A percentile compares a stretch with the other conserved stretches of the same genome.
Evolutionary conservation across 2,329 filamentous ascomycete genomes (phyloP).

Genomic region (Plenodomus lindquistii): DNA sequence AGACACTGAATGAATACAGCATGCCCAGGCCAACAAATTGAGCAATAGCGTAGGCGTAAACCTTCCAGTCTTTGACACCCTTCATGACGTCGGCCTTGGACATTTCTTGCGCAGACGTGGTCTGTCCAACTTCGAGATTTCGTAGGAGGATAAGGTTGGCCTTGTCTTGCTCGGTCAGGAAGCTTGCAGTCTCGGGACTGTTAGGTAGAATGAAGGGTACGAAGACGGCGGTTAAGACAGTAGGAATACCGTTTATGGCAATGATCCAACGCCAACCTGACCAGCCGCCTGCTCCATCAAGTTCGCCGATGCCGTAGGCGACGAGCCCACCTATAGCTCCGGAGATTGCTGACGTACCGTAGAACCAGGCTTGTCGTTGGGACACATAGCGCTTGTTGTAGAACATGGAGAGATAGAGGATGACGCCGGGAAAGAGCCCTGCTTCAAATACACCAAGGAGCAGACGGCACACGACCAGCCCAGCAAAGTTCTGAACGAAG

Average conservation of each 20-base stretch:
- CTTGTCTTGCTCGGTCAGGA: slow-evolving; percentile 31
- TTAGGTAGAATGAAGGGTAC: slow-evolving; percentile 58
- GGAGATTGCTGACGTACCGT: slow-evolving; percentile 57
- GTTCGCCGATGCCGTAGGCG: slow-evolving; percentile 31
- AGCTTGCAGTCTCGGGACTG: slow-evolving; percentile 44
- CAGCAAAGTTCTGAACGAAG: slow-evolving; percentile 32
- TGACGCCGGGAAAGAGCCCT: slow-evolving; percentile 32
- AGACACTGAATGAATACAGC: slow-evolving; percentile 32
- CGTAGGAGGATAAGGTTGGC: slow-evolving; percentile 22
- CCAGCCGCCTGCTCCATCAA: slow-evolving; percentile 27
- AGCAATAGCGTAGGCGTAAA: slow-evolving; percentile 48
- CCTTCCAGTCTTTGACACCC: slow-evolving; percentile 47
- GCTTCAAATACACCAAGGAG: slow-evolving; percentile 37
- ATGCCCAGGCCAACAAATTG: slow-evolving; percentile 43
- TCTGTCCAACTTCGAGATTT: slow-evolving; percentile 50
- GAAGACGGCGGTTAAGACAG: slow-evolving; percentile 43
- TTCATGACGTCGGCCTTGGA: slow-evolving; percentile 53
- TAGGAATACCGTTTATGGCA: slow-evolving; percentile 35
- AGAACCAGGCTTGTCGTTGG: slow-evolving; percentile 56
- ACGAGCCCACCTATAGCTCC: slow-evolving; percentile 55
- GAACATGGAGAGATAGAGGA: slow-evolving; percentile 32
- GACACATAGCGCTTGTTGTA: slow-evolving; percentile 50
- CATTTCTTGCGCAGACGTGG: slow-evolving; percentile 50
- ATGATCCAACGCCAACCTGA: slow-evolving; percentile 38
- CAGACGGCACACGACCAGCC: slow-evolving; percentile 31